Conservation (phyloP, 2,329 filamentous ascomycete species). For the Scolecobasidium constrictum region DNA sequence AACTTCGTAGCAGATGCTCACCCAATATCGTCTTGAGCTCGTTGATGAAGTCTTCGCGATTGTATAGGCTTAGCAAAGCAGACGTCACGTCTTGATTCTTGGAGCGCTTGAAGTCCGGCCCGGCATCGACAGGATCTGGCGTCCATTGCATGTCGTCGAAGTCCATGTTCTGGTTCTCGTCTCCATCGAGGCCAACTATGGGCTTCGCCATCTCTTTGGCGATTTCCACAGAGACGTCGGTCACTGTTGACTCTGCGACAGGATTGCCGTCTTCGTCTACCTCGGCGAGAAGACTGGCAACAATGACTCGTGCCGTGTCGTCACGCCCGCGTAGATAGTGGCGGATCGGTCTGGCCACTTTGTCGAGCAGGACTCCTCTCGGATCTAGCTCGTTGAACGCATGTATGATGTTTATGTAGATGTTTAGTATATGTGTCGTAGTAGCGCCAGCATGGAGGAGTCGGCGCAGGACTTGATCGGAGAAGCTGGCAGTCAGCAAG, state of each 20-base stretch:
- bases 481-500: constrained; percentile 60
- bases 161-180: constrained; percentile 55
- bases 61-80: constrained; percentile 77
- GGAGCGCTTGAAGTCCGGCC: constrained; percentile 77
- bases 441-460: constrained; percentile 67
- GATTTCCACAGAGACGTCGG: constrained; percentile 58
- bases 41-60: constrained; percentile 88
- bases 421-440: constrained; percentile 63
- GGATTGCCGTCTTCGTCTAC: constrained; percentile 32
- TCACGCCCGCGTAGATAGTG: constrained; percentile 67
- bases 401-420: constrained; percentile 70
- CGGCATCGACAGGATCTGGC: constrained; percentile 86
- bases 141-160: constrained; percentile 92
- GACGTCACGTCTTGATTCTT: constrained; percentile 87
- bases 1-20: constrained; percentile 59
- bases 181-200: constrained; percentile 41
- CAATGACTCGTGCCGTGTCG: constrained; percentile 68
- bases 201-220: constrained; percentile 55
- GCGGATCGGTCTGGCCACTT: constrained; percentile 62
- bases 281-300: constrained; percentile 59
- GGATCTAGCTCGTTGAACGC: constrained; percentile 66
- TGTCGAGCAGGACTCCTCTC: constrained; percentile 65
- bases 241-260: constrained; percentile 32
- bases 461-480: constrained; percentile 51
- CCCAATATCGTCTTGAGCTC: constrained; percentile 87